Base-by-base conservation (phyloP, 129 eudicot species). In the Pittosporum tobira region DNA sequence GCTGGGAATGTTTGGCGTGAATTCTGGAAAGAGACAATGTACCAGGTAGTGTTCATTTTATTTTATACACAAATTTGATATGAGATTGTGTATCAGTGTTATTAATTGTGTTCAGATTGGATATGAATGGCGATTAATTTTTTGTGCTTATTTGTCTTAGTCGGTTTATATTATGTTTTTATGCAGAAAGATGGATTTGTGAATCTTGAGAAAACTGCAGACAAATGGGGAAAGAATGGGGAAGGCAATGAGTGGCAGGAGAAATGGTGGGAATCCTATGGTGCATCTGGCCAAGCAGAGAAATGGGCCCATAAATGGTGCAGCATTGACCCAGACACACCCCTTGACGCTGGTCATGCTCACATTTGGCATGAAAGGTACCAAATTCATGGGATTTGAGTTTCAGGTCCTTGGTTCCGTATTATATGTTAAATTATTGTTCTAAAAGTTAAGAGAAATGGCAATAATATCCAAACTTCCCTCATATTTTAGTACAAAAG, bases 361-460 rank as follows among this genome's bases (percentile, higher is more conserved):
- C 97, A 90, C 62, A 81, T 83, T 70, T 90, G 97, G 97, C 95
- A 90, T 67, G 97, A 90, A 81, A 85, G 97, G 97, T 90, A 81
- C 48, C 47, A 12, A 30, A 53, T n/a, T 1, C 23, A 1, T 9
- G 6, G 5, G 1, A 0, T 2, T 28, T 12, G 7, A 34, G 10
- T 34, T 34, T 34, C 40, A 34, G 40, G 40, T 34, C 10, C 9
- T 52, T 34, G 23, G 40, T 14, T 52, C 5, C 5, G 13, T 26
- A 0, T n/a, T 12, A 52, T 15, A 24, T 11, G 29, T 6, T 52
- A 38, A 38, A 34, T 34, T 34, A 34, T 6, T 34, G 40, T 34
- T 34, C 40, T 34, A 34, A 34, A 34, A 34, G 40, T 34, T 34
- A 6, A 8, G 7, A 34, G 40, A 34, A 34, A 34, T 12, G 10